Base-by-base conservation (phyloP, 1,284 basidiomycete genomes). In the Termitomyces sp. region DNA sequence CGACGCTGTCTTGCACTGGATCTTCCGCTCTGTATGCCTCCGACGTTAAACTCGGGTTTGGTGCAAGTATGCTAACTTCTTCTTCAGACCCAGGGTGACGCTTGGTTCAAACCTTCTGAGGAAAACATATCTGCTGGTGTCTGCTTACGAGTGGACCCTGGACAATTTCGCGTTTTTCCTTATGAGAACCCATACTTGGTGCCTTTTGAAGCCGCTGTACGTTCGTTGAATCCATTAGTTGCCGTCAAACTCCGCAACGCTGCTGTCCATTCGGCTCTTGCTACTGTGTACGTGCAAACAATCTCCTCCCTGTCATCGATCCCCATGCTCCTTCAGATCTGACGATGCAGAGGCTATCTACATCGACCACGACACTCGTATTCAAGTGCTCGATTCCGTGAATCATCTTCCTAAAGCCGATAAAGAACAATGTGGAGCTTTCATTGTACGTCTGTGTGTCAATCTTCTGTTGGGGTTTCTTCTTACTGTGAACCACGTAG, bases 391-490 rank as follows among this genome's bases (percentile, higher is more conserved):
- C 11, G 81, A 86, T 52, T 78, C 73, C 21, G 82, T 91, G 63
- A 64, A 67, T 42, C 73, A 80, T 56, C 73, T 92, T 3, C 80
- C 82, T 4, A 74, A 76, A 19, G 88, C 88, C 1, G 81, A 91
- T 63, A 90, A 88, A 68, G 87, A 91, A 59, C 89, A 92, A 62
- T 86, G 87, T 56, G 89, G 82, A n/a, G 88, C 88, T 18, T 92
- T 93, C 68, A 79, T 92, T 54, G 84, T 86, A 60, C 59, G 77
- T 72, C 47, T 46, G 44, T 40, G 46, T 46, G 41, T 37, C 46
- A 34, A 26, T 37, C 50, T 38, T 50, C 13, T 50, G 33, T 19
- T 31, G 8, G 9, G 18, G 5, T 44, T 14, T 34, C 40, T 49
- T 46, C 39, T 46, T 46, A 48, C 45, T 9, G 40, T 39, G 40